A percentile compares a stretch with the other conserved stretches of the same genome.
Evolutionary conservation across 306 rosid genomes (phyloP).

Genomic region (Mucuna pruriens): DNA sequence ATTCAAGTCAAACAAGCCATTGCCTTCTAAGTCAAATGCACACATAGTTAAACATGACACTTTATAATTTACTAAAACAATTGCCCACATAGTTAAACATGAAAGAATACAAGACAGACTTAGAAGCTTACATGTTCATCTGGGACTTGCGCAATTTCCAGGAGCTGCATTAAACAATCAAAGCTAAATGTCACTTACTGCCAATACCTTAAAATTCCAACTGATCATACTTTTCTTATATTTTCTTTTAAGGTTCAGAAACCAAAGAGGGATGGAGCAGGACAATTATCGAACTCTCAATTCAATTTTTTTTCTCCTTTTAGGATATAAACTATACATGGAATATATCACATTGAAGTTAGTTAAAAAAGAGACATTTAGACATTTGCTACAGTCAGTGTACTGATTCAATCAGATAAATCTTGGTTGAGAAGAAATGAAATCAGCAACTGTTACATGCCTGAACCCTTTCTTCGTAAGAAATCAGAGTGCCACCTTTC

Average conservation of each 20-base stretch:
- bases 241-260: slow-evolving; percentile 13
- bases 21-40: not conserved
- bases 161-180: slow-evolving; percentile 68
- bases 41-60: not conserved
- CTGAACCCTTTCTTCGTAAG: slow-evolving; percentile 76
- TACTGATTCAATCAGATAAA: slow-evolving; percentile 11
- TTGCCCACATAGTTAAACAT: not conserved
- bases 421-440: not conserved
- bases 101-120: slow-evolving; percentile 31
- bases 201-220: not conserved
- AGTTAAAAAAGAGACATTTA: not conserved
- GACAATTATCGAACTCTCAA: not conserved
- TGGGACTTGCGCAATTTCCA: slow-evolving; percentile 98
- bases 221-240: not conserved
- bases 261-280: not conserved
- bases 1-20: not conserved
- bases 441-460: slow-evolving; percentile 35
- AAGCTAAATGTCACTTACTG: slow-evolving; percentile 22
- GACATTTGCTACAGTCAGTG: slow-evolving; percentile 3
- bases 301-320: not conserved
- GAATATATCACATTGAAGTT: slow-evolving; percentile 11
- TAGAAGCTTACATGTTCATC: slow-evolving; percentile 80
- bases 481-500: slow-evolving; percentile 96
- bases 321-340: not conserved
- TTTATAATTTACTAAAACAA: slow-evolving; percentile 12